Percentiles rank a stretch among this genome's conserved stretches.
These are phyloP conservation scores for Cordyceps fumosorosea DNA, from an alignment of 2,329 filamentous ascomycete genomes.

Conservation along the genomic window DNA sequence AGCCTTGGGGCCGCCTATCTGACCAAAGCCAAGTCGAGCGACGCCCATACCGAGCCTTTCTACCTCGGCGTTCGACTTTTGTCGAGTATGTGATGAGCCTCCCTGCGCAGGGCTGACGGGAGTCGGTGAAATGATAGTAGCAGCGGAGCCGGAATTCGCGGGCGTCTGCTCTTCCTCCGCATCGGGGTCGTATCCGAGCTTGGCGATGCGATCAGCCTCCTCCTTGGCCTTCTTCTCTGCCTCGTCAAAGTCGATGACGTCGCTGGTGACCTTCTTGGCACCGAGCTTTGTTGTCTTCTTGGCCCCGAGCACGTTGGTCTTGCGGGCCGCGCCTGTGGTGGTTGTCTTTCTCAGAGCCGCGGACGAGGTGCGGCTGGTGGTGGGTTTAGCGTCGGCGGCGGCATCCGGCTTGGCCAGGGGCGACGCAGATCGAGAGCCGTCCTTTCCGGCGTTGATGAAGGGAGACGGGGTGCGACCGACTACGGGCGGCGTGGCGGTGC, in stretches of 20 bases:
- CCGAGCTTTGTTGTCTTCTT: constrained; percentile 81
- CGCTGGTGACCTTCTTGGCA: constrained; percentile 79
- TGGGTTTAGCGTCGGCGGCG: constrained; percentile 43
- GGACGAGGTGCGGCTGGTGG: constrained; percentile 68
- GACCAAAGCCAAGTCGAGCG: constrained; percentile 78
- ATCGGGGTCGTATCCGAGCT: constrained; percentile 90
- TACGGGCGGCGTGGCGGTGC: constrained; percentile 78
- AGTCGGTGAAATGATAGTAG: constrained; percentile 64
- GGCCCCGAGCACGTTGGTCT: constrained; percentile 76
- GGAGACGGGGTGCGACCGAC: constrained; percentile 81
- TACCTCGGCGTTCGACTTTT: constrained; percentile 69
- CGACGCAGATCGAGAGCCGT: constrained; percentile 70
- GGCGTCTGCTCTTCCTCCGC: constrained; percentile 60
- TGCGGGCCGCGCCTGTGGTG: constrained; percentile 59
- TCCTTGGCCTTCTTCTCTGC: constrained; percentile 96
- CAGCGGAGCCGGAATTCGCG: constrained; percentile 43
- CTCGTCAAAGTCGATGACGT: constrained; percentile 90
- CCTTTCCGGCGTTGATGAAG: constrained; percentile 75
- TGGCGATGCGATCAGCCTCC: constrained; percentile 91
- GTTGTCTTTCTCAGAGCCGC: constrained; percentile 75
- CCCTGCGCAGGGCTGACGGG: constrained; percentile 61
- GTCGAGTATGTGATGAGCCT: constrained; percentile 47
- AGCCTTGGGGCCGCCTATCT: constrained; percentile 61
- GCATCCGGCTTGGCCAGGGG: constrained; percentile 61
- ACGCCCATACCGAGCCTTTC: constrained; percentile 89